These are phyloP conservation scores for Hanseniaspora hatyaiensis DNA, from an alignment of 805 yeast species.

Conservation along the genomic window DNA sequence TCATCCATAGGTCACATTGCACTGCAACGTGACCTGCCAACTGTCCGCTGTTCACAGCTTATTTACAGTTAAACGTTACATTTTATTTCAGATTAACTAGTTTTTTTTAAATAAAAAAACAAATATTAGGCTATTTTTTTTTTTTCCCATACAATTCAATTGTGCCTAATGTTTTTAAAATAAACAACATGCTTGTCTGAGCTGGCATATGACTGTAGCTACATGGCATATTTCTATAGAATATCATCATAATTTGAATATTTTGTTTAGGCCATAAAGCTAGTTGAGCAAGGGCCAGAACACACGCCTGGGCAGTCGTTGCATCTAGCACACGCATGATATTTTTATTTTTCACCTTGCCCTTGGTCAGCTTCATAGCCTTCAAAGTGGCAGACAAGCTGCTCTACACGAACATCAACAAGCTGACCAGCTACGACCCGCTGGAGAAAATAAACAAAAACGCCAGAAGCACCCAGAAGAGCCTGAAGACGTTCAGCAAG, in stretches of 20 bases:
- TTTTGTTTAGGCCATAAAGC: too few species aligned
- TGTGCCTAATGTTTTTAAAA: neutral
- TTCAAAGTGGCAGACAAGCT: conserved; percentile 1
- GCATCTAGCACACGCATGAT: neutral
- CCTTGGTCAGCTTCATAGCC: neutral
- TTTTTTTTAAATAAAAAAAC: too few species aligned
- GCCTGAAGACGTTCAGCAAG: conserved; percentile 5
- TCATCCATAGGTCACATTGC: too few species aligned
- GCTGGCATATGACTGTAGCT: neutral
- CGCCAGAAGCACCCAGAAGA: too few species aligned
- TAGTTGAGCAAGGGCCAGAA: too few species aligned
- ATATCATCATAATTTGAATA: too few species aligned
- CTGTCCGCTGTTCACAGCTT: too few species aligned
- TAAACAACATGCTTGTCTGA: neutral
- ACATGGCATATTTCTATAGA: too few species aligned
- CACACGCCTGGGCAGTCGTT: neutral
- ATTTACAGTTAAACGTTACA: too few species aligned
- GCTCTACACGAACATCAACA: conserved; percentile 5
- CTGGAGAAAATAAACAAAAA: neutral
- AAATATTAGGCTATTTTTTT: neutral
- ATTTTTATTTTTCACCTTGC: neutral
- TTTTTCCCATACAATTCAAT: neutral
- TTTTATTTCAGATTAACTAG: too few species aligned
- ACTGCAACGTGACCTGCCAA: too few species aligned
- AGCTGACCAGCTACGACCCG: conserved; percentile 9